Percentiles rank a stretch among this genome's conserved stretches.
phyloP scores from a whole-genome alignment of 2,329 filamentous ascomycete species.

The Colletotrichum coccodes region DNA sequence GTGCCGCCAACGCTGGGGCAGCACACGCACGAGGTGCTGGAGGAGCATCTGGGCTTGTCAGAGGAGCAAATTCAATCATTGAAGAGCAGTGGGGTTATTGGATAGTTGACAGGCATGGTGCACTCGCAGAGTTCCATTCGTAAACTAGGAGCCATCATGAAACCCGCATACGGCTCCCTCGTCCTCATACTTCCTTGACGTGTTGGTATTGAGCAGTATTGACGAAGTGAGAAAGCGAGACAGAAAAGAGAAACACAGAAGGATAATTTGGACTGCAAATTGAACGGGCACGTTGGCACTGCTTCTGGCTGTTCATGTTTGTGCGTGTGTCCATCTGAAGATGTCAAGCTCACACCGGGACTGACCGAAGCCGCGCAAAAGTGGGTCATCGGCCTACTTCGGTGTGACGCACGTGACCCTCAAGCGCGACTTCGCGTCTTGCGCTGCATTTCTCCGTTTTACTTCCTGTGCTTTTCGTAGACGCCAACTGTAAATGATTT shows the following conservation, averaged over 20 bases:
- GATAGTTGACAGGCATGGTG: slow-evolving; percentile 43
- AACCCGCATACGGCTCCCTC: too few relatives aligned
- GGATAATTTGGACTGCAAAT: neutral
- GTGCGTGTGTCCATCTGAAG: neutral
- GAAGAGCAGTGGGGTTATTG: slow-evolving; percentile 74
- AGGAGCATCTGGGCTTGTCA: slow-evolving; percentile 69
- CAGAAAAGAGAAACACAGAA: too few relatives aligned
- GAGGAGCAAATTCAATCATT: slow-evolving; percentile 69
- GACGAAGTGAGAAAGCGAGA: too few relatives aligned
- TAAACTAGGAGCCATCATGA: too few relatives aligned
- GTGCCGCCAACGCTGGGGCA: slow-evolving; percentile 88
- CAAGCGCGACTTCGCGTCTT: slow-evolving; percentile 15
- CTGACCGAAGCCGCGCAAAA: neutral
- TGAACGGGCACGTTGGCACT: too few relatives aligned
- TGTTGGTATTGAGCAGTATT: too few relatives aligned
- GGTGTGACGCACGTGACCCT: neutral
- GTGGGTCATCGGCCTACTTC: neutral
- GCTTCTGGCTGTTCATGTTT: neutral
- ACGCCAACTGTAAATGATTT: neutral
- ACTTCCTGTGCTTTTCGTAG: neutral
- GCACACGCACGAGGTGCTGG: slow-evolving; percentile 83
- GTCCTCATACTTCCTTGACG: too few relatives aligned
- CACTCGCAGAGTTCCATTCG: too few relatives aligned
- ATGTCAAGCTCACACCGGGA: neutral
- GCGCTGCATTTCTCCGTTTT: neutral